A percentile compares a stretch with the other conserved stretches of the same genome.
phyloP scores from a whole-genome alignment of 2,329 filamentous ascomycete genomes.

The Atkinsonella texensis region DNA sequence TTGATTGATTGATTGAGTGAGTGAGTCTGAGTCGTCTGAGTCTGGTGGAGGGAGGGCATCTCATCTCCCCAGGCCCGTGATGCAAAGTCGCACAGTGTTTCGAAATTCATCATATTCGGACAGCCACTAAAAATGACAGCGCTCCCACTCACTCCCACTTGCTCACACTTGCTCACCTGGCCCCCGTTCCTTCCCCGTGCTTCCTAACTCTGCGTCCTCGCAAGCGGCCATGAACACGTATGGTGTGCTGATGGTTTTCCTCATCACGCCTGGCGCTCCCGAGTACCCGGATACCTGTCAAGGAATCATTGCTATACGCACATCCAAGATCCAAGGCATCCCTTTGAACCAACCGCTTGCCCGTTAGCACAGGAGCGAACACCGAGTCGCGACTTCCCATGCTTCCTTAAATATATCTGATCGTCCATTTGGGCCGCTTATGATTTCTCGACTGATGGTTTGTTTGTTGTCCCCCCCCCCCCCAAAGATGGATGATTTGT shows the following conservation, averaged over 20 bases:
- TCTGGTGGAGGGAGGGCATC: neutral
- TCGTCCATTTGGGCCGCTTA: too few species aligned
- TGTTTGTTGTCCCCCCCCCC: neutral
- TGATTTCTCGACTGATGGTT: neutral
- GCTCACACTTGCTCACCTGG: neutral
- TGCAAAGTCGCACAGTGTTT: constrained; percentile 1
- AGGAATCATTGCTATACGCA: neutral
- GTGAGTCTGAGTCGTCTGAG: too few species aligned
- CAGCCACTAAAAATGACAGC: constrained; percentile 2
- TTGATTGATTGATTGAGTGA: too few species aligned
- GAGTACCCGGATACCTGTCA: neutral
- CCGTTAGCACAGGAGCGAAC: too few species aligned
- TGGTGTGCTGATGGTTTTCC: neutral
- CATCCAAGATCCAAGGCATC: too few species aligned
- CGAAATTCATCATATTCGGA: constrained; percentile 2
- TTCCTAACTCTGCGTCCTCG: neutral
- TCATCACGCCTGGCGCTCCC: neutral
- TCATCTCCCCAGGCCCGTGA: neutral
- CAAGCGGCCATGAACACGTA: neutral
- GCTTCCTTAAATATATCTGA: too few species aligned
- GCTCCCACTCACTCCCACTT: neutral
- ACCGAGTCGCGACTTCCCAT: too few species aligned
- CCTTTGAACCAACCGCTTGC: too few species aligned
- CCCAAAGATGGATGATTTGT: neutral
- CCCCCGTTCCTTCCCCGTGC: neutral